Conservation (phyloP, 805 yeast species). For the Saccharomycopsis fibuligera region DNA sequence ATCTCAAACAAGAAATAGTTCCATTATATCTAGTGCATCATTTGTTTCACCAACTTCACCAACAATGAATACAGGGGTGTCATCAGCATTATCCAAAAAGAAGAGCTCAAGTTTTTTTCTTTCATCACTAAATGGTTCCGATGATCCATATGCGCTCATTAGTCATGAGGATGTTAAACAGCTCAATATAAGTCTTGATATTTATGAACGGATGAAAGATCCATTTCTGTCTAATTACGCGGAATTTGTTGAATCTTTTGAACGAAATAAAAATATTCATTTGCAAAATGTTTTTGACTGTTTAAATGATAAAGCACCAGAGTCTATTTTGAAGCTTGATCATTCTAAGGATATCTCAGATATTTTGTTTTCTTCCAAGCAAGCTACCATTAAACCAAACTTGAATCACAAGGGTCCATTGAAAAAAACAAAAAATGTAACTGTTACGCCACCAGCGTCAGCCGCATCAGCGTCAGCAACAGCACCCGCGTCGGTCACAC, state of each 20-base stretch:
- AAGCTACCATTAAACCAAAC: slow-evolving; percentile 11
- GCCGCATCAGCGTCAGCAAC: not conserved
- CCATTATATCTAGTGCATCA: slow-evolving; percentile 24
- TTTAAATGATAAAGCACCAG: slow-evolving; percentile 9
- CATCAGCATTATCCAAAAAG: not conserved
- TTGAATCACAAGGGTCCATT: not conserved
- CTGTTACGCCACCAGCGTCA: not conserved
- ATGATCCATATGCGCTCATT: slow-evolving; percentile 6
- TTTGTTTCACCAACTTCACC: slow-evolving; percentile 13
- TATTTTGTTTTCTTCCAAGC: not conserved
- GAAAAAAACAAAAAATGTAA: not conserved
- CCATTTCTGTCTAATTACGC: not conserved
- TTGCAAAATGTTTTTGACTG: not conserved
- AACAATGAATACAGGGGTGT: not conserved
- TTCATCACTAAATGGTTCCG: slow-evolving; percentile 7
- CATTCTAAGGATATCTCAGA: slow-evolving; percentile 12
- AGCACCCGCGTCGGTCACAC: not conserved
- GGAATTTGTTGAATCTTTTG: not conserved
- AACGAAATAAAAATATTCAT: not conserved
- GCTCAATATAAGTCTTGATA: not conserved
- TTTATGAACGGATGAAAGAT: not conserved
- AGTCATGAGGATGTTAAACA: not conserved
- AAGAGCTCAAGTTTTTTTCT: not conserved
- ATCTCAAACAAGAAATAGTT: slow-evolving; percentile 9
- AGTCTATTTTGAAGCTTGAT: slow-evolving; percentile 14